Conservation (phyloP, 2,329 filamentous ascomycete species). For the Aspergillus tamarii region DNA sequence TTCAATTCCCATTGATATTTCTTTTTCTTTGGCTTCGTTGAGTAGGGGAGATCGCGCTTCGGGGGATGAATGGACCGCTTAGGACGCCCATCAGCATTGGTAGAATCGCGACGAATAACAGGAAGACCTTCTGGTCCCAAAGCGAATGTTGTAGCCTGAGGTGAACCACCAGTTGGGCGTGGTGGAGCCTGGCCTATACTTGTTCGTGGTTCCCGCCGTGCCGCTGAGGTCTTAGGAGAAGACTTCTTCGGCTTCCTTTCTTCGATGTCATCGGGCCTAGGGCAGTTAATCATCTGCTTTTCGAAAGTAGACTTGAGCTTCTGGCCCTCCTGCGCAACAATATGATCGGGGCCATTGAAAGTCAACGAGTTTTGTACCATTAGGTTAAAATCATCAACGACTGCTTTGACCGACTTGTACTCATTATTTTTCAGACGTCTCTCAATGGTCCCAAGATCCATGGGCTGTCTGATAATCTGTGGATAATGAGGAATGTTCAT, state of each 20-base stretch:
- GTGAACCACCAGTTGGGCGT: slow-evolving; percentile 31
- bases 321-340: slow-evolving; percentile 70
- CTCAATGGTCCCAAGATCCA: slow-evolving; percentile 85
- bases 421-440: slow-evolving; percentile 70
- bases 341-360: slow-evolving; percentile 82
- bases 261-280: slow-evolving; percentile 60
- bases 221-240: slow-evolving; percentile 45
- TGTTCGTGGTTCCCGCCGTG: slow-evolving; percentile 53
- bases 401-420: slow-evolving; percentile 72
- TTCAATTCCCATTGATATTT: slow-evolving; percentile 85
- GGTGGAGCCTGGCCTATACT: slow-evolving; percentile 47
- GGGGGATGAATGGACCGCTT: slow-evolving; percentile 94
- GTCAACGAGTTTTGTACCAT: slow-evolving; percentile 76
- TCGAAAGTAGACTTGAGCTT: slow-evolving; percentile 63
- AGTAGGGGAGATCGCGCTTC: slow-evolving; percentile 90
- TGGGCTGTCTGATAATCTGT: slow-evolving; percentile 72
- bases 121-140: slow-evolving; percentile 77
- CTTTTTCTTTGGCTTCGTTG: slow-evolving; percentile 85
- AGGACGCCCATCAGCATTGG: slow-evolving; percentile 75
- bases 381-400: slow-evolving; percentile 73
- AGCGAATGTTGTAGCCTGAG: slow-evolving; percentile 66
- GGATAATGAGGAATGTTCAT: slow-evolving; percentile 77
- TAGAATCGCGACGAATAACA: slow-evolving; percentile 82
- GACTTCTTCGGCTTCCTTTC: slow-evolving; percentile 62
- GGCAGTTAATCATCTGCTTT: slow-evolving; percentile 63